Base-by-base conservation (phyloP, 2,329 filamentous ascomycete species). In the Kalmusia sp. region DNA sequence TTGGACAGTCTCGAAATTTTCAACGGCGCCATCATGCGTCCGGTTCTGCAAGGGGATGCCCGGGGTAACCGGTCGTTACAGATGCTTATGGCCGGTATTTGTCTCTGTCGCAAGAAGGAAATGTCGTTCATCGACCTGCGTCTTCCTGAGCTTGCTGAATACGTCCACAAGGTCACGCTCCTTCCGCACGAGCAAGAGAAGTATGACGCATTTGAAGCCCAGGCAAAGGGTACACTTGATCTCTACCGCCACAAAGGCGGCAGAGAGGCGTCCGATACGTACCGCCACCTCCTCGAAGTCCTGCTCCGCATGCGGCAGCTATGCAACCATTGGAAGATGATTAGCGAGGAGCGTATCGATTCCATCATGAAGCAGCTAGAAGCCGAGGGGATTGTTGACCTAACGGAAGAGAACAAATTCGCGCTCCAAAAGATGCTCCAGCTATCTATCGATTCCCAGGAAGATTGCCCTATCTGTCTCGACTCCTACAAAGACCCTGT, bases 321-420 rank as follows among this genome's bases (percentile, higher is more conserved):
- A 70, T 96, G 92, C 75, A 92, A 93, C 60, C 92, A 96, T 70
- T 96, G 91, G 91, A 87, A 88, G 7, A 82, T 97, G 9, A 91
- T 90, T 67, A 88, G 87, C 44, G 82, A 89, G 58, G 69, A 72
- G 27, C 87, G 90, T 11, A 82, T 96, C n/a, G 82, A 84, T 8
- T 84, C 87, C n/a, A 81, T 96, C 19, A 80, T 93, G 68, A 79
- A 83, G 17, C 78, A 90, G 2, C 80, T 96, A 2, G 88, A 91
- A 37, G 81, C 84, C 14, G 80, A 89, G 60, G 84, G 86, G 41
- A 79, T 88, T 1, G 87, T 96, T 0, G 80, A 83, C 0, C 79
- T 96, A 21, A 93, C 85, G 2, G 81, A 84, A 0, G 87, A 92
- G 70, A 96, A 93, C 65, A 78, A 84, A 19, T 81, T 81, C 17